These are phyloP conservation scores for Fusarium oxysporum DNA, from an alignment of 2,329 filamentous ascomycete genomes.

Conservation along the genomic window DNA sequence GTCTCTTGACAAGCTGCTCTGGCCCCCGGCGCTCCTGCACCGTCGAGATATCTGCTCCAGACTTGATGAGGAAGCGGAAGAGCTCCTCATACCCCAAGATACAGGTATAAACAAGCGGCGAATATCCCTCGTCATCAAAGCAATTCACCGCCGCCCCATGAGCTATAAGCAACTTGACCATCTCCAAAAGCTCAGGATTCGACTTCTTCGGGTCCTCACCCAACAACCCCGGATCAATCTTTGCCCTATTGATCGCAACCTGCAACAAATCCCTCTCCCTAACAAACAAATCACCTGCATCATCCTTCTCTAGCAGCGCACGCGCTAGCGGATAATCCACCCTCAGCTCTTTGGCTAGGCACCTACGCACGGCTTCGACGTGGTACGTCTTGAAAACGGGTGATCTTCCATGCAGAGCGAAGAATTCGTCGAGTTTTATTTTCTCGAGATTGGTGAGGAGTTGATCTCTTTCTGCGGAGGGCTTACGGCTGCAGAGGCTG, in stretches of 20 bases:
- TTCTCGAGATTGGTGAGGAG: conserved; percentile 4
- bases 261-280: conserved; percentile 10
- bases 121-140: conserved; percentile 1
- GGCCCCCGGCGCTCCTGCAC: neutral
- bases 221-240: neutral
- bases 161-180: conserved; percentile 3
- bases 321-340: conserved; percentile 7
- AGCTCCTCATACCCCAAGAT: conserved; percentile 15
- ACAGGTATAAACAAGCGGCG: conserved; percentile 10
- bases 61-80: neutral
- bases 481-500: neutral
- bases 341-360: neutral
- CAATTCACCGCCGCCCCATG: conserved; percentile 2
- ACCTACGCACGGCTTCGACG: conserved; percentile 2
- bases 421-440: conserved; percentile 24
- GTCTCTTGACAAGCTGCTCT: neutral
- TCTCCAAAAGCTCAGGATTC: conserved; percentile 7
- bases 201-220: neutral
- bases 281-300: neutral
- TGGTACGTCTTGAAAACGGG: neutral
- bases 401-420: neutral
- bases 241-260: neutral
- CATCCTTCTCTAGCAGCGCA: neutral
- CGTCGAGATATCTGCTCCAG: neutral
- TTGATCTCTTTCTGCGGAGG: neutral